These are phyloP conservation scores for Tolypocladium endophyticum DNA, from an alignment of 2,329 filamentous ascomycete genomes.

Conservation along the genomic window DNA sequence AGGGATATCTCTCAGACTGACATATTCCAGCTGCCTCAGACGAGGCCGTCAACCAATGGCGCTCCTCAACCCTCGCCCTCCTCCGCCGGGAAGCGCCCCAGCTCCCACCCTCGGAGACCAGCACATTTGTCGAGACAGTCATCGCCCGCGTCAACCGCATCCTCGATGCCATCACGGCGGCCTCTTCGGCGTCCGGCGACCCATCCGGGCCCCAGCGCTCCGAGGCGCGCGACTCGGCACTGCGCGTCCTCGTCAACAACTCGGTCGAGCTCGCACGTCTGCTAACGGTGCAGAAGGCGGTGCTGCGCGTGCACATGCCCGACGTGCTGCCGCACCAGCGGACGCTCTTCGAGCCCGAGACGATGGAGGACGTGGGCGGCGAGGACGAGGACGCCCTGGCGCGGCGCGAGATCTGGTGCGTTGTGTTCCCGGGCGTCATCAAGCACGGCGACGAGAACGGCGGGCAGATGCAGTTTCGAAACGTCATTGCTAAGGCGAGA, in stretches of 20 bases:
- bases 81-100: slow-evolving; percentile 41
- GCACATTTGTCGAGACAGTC: slow-evolving; percentile 28
- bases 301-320: slow-evolving; percentile 46
- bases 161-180: slow-evolving; percentile 36
- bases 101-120: slow-evolving; percentile 35
- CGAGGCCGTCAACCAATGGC: slow-evolving; percentile 54
- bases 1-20: background rate
- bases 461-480: slow-evolving; percentile 47
- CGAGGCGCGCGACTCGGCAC: slow-evolving; percentile 37
- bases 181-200: slow-evolving; percentile 12
- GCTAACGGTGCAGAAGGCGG: slow-evolving; percentile 47
- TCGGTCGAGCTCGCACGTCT: slow-evolving; percentile 46
- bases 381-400: slow-evolving; percentile 46
- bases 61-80: slow-evolving; percentile 51
- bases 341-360: slow-evolving; percentile 43
- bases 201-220: slow-evolving; percentile 8
- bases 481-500: slow-evolving; percentile 55
- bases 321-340: slow-evolving; percentile 39
- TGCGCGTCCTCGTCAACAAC: slow-evolving; percentile 40
- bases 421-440: slow-evolving; percentile 53
- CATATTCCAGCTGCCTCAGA: slow-evolving; percentile 26
- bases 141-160: slow-evolving; percentile 37
- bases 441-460: slow-evolving; percentile 58
- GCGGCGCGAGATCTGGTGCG: slow-evolving; percentile 46
- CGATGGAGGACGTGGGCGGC: slow-evolving; percentile 58